Conservation (phyloP, 805 yeast genomes). For the Hemisphaericaspora nanyangensis region DNA sequence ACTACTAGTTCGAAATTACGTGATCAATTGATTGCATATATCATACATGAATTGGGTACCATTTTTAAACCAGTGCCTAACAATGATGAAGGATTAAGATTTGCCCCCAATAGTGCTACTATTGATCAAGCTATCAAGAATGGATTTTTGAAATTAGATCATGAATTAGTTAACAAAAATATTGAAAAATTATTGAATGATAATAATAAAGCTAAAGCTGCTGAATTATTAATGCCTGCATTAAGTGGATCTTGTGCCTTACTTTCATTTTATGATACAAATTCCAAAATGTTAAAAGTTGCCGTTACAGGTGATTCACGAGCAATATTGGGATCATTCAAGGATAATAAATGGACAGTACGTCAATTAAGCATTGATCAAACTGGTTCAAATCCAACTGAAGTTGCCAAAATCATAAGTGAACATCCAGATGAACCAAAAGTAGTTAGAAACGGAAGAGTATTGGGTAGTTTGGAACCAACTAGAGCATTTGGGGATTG, state of each 20-base stretch:
- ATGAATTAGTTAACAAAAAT: conserved; percentile 76
- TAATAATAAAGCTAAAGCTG: conserved; percentile 64
- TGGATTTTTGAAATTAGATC: conserved; percentile 81
- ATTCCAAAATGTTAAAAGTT: conserved; percentile 66
- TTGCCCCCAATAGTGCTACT: conserved; percentile 61
- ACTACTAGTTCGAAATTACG: conserved; percentile 84
- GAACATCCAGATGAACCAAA: conserved; percentile 93
- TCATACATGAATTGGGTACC: conserved; percentile 71
- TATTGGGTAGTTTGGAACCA: conserved; percentile 91
- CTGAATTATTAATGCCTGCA: conserved; percentile 84
- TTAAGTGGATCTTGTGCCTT: conserved; percentile 93
- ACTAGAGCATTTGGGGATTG: conserved; percentile 97
- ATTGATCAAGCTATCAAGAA: conserved; percentile 76
- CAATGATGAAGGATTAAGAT: conserved; percentile 24
- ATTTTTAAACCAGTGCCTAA: conserved; percentile 47
- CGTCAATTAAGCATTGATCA: conserved; percentile 85
- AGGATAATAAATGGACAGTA: conserved; percentile 80
- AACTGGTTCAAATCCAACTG: conserved; percentile 87
- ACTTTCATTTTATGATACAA: conserved; percentile 80
- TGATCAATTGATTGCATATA: conserved; percentile 70
- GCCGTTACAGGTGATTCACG: conserved; percentile 97
- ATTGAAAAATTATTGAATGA: conserved; percentile 65
- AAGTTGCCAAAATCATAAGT: conserved; percentile 72
- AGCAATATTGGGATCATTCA: conserved; percentile 76
- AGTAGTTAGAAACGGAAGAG: conserved; percentile 81